Conservation (phyloP, 352 stramenopile species). For the Thraustotheca clavata region DNA sequence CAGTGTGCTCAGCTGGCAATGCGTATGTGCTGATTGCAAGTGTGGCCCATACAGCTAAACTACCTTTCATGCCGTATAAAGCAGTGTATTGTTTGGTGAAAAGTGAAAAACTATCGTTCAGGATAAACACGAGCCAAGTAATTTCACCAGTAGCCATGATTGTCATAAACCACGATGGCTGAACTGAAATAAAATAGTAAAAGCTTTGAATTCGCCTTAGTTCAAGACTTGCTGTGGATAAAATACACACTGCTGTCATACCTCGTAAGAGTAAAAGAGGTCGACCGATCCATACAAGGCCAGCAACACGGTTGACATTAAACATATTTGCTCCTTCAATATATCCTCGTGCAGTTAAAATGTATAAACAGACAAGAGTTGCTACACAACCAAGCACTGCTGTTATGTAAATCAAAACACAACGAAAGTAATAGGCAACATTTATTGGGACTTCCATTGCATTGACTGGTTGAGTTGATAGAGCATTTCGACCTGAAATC, state of each 20-base stretch:
- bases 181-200: neutral
- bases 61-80: neutral
- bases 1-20: neutral
- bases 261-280: slow-evolving; percentile 14
- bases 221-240: slow-evolving; percentile 10
- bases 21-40: neutral
- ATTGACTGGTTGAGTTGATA: neutral
- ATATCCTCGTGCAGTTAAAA: neutral
- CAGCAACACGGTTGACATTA: slow-evolving; percentile 1
- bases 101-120: slow-evolving; percentile 14
- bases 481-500: neutral
- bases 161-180: slow-evolving; percentile 4
- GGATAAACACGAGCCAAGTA: slow-evolving; percentile 9
- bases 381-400: neutral
- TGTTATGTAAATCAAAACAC: slow-evolving; percentile 8
- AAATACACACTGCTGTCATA: neutral
- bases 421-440: slow-evolving; percentile 3
- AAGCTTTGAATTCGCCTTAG: neutral
- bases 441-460: slow-evolving; percentile 8
- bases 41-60: neutral
- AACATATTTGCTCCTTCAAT: slow-evolving; percentile 17
- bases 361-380: neutral
- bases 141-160: slow-evolving; percentile 11
- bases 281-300: slow-evolving; percentile 15
- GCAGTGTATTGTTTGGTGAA: slow-evolving; percentile 12